phyloP scores from a whole-genome alignment of 2,329 filamentous ascomycete genomes.

The Penicillium freii region DNA sequence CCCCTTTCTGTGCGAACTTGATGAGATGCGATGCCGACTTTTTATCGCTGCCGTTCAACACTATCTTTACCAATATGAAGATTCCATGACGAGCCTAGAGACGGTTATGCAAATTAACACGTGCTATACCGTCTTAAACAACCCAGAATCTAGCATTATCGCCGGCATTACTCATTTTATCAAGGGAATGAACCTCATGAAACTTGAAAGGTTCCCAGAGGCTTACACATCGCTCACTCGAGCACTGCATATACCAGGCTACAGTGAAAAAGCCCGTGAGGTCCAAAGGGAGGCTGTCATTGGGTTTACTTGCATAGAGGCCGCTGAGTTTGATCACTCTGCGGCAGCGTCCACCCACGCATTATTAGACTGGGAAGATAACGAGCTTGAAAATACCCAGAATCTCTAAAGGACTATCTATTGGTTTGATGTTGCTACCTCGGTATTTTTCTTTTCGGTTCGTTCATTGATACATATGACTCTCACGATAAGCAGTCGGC shows the following conservation, averaged over 20 bases:
- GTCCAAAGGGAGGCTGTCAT: constrained; percentile 15
- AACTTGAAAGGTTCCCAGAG: constrained; percentile 10
- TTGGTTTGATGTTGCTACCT: not conserved
- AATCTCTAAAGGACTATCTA: not conserved
- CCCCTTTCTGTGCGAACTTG: constrained; percentile 7
- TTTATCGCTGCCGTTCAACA: constrained; percentile 18
- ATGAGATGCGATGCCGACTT: constrained; percentile 15
- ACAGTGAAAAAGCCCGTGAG: constrained; percentile 16
- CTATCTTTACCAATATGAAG: constrained; percentile 7
- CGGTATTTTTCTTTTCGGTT: not conserved
- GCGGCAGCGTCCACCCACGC: constrained; percentile 6
- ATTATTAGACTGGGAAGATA: not conserved
- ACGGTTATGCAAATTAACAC: constrained; percentile 1
- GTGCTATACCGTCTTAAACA: not conserved
- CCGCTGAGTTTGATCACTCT: not conserved
- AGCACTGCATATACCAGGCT: constrained; percentile 16
- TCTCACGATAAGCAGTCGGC: not conserved
- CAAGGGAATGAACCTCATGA: constrained; percentile 19
- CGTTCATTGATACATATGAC: not conserved
- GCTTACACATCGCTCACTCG: constrained; percentile 20
- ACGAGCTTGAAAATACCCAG: not conserved
- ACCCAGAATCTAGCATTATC: constrained; percentile 6
- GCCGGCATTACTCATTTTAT: constrained; percentile 21
- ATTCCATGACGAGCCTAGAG: constrained; percentile 12
- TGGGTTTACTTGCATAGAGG: constrained; percentile 4